A percentile compares a stretch with the other conserved stretches of the same genome.
phyloP scores from a whole-genome alignment of 441 rosid species.

The Hura crepitans region DNA sequence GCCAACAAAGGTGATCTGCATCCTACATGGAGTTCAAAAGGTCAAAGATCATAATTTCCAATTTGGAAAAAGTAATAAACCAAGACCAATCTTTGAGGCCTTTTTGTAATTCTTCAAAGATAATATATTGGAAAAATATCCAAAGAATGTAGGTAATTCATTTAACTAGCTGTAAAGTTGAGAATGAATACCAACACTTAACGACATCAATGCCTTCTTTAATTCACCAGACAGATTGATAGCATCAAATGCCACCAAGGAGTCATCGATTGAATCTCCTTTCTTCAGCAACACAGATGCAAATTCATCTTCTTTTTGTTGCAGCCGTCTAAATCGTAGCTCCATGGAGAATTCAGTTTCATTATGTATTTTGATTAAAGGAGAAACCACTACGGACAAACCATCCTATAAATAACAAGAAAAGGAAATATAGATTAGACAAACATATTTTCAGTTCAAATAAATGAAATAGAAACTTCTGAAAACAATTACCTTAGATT shows the following conservation, averaged over 20 bases:
- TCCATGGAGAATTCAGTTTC: constrained; percentile 77
- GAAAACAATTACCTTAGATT: constrained; percentile 52
- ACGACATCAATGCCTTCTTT: constrained; percentile 80
- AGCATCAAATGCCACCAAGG: constrained; percentile 80
- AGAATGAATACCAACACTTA: constrained; percentile 71
- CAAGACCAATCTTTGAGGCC: neutral
- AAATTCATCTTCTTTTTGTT: constrained; percentile 52
- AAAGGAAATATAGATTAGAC: constrained; percentile 7
- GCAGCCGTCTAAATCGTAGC: constrained; percentile 73
- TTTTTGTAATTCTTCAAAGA: neutral
- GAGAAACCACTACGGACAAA: constrained; percentile 75
- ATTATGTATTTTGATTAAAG: constrained; percentile 79
- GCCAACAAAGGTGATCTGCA: neutral
- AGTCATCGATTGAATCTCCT: constrained; percentile 83
- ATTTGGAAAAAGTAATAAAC: neutral
- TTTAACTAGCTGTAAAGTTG: constrained; percentile 18
- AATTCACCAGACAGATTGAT: constrained; percentile 64
- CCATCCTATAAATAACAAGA: constrained; percentile 60
- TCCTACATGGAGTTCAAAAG: neutral
- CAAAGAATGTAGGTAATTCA: neutral
- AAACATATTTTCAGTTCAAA: constrained; percentile 1
- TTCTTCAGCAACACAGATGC: constrained; percentile 61
- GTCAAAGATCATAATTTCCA: constrained; percentile 2
- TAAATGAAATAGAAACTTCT: constrained; percentile 21
- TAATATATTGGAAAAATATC: neutral